Evolutionary conservation across 768 basidiomycete species (phyloP).

Genomic region (Gautieria morchelliformis): DNA sequence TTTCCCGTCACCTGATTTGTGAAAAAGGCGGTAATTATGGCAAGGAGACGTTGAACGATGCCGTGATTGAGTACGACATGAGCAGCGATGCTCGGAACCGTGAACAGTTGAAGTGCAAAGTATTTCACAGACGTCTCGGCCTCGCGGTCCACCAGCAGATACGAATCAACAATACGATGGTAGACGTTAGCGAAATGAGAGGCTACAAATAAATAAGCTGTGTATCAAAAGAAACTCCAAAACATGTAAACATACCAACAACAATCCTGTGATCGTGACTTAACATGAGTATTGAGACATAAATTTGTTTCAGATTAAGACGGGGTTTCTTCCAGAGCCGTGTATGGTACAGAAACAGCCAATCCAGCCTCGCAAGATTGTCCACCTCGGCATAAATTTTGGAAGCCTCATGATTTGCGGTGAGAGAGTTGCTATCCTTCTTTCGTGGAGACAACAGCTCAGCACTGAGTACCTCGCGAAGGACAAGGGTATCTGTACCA

Average conservation of each 20-base stretch:
- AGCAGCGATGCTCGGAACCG: slow-evolving; percentile 74
- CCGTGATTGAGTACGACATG: slow-evolving; percentile 68
- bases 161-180: slow-evolving; percentile 78
- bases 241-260: slow-evolving; percentile 46
- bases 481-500: slow-evolving; percentile 52
- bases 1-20: slow-evolving; percentile 80
- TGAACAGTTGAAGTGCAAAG: slow-evolving; percentile 87
- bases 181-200: slow-evolving; percentile 81
- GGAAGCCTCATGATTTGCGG: slow-evolving; percentile 25
- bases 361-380: slow-evolving; percentile 58
- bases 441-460: slow-evolving; percentile 57
- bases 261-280: slow-evolving; percentile 67
- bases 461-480: slow-evolving; percentile 64
- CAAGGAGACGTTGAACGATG: slow-evolving; percentile 66
- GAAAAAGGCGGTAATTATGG: slow-evolving; percentile 85
- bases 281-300: slow-evolving; percentile 62
- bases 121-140: slow-evolving; percentile 93
- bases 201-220: slow-evolving; percentile 34
- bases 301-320: slow-evolving; percentile 72
- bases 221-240: neutral
- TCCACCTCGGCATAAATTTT: slow-evolving; percentile 28
- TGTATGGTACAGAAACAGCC: slow-evolving; percentile 72
- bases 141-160: slow-evolving; percentile 87
- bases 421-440: slow-evolving; percentile 38
- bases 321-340: slow-evolving; percentile 80